Evolutionary conservation across 83 land plant genomes (phyloP).

Genomic region (Thuja plicata): DNA sequence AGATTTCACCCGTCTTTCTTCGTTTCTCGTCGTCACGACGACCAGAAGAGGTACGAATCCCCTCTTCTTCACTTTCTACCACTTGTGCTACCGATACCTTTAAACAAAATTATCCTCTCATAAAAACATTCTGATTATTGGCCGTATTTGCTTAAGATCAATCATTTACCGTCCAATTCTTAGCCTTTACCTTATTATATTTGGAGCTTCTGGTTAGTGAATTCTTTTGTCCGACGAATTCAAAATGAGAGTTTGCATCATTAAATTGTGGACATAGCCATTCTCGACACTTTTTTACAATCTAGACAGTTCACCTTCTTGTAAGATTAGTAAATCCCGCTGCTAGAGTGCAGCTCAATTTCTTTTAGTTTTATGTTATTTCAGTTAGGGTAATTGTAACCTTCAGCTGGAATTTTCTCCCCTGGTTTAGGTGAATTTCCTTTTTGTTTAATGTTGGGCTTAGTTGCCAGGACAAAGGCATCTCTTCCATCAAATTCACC

Average conservation of each 20-base stretch:
- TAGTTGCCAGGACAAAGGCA: background rate
- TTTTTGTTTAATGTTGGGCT: background rate
- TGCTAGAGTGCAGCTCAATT: background rate
- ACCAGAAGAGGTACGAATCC: conserved; percentile 37
- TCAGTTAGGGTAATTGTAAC: background rate
- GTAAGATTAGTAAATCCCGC: background rate
- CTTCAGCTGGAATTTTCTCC: background rate
- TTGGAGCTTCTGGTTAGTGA: background rate
- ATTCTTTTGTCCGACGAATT: background rate
- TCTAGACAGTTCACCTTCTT: background rate
- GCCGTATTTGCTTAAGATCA: background rate
- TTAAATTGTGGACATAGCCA: background rate
- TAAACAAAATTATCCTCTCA: background rate
- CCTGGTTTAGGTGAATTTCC: background rate
- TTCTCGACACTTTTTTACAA: background rate
- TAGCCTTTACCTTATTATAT: background rate
- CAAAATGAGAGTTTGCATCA: background rate
- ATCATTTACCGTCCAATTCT: background rate
- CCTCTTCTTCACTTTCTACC: background rate
- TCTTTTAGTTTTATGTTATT: background rate
- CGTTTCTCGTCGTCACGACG: conserved; percentile 86
- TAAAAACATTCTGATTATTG: background rate
- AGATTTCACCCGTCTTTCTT: conserved; percentile 84
- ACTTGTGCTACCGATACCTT: background rate
- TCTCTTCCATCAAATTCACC: background rate